A percentile compares a stretch with the other conserved stretches of the same genome.
Evolutionary conservation across 345 rosid genomes (phyloP).

Genomic region (Arabidopsis thaliana): DNA sequence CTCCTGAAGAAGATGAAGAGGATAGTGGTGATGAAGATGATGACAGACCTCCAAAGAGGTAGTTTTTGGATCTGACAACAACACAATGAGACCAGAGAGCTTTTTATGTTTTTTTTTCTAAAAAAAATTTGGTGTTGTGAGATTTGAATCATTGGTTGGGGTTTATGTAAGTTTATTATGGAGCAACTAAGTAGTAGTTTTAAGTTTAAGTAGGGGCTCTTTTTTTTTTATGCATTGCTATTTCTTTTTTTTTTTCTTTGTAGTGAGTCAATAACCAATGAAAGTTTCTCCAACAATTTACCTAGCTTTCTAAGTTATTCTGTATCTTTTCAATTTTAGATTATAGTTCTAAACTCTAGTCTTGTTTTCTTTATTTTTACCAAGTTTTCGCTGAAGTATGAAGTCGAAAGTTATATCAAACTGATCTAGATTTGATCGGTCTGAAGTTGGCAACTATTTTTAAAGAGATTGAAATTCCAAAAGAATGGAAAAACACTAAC

Average conservation of each 20-base stretch:
- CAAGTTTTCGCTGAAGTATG: too few species aligned
- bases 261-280: constrained; percentile 42
- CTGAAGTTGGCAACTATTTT: too few species aligned
- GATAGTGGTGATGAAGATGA: constrained; percentile 80
- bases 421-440: too few species aligned
- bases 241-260: constrained; percentile 1
- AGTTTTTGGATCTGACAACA: constrained; percentile 42
- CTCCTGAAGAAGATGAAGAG: constrained; percentile 56
- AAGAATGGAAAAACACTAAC: too few species aligned
- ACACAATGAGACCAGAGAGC: constrained; percentile 5
- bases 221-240: constrained; percentile 23
- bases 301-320: background rate
- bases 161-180: constrained; percentile 44
- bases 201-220: constrained; percentile 34
- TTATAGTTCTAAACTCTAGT: background rate
- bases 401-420: too few species aligned
- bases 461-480: too few species aligned
- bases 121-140: constrained; percentile 27
- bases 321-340: background rate
- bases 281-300: constrained; percentile 36
- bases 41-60: constrained; percentile 88
- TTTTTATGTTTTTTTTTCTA: background rate
- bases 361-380: too few species aligned
- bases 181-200: constrained; percentile 34
- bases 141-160: constrained; percentile 46